Base-by-base conservation (phyloP, 805 yeast species). In the Grigorovia jiainica region DNA sequence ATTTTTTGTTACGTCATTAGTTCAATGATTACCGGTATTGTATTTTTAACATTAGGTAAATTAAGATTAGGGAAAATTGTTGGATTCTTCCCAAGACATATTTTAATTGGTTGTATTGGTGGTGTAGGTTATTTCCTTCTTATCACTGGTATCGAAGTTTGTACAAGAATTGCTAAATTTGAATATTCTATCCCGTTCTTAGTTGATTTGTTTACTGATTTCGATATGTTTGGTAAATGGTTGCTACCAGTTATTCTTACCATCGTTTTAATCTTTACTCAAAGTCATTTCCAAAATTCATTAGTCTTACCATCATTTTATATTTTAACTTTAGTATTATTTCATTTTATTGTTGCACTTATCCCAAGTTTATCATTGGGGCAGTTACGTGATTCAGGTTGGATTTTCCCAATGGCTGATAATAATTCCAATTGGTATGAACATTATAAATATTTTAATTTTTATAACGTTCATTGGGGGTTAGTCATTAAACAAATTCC, bases 101-200 rank as follows among this genome's bases (percentile, higher is more conserved):
- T 92, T 43, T 70, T 92, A 23, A 92, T 92, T 30, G 98, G 98
- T 1, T 92, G 97, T 59, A 89, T 92, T 52, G 98, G 98, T 32
- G 98, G 98, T 55, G 98, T 92, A 38, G 98, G 98, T 7, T 89
- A 85, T 64, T 92, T 92, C 62, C 68, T 92, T 39, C 67, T 87
- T 2, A 80, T 85, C 1, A 92, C 98, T 0, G 98, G 95, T 1
- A 64, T 92, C 23, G 97, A 90, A 55, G 95, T 92, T 1, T 74
- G 86, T n/a, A 79, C 95, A 0, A 69, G 95, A 44, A 62, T 85
- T 25, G 84, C 85, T 3, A 80, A 86, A 2, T 61, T 90, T 34
- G 71, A 71, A 40, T 89, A 86, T 57, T 72, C 78, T 44, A 57
- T 66, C 53, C 71, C 64, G 2, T 84, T 87, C 13, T 61, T 86